Evolutionary conservation across 169 alveolate genomes (phyloP).

Genomic region (Cryptosporidium felis): DNA sequence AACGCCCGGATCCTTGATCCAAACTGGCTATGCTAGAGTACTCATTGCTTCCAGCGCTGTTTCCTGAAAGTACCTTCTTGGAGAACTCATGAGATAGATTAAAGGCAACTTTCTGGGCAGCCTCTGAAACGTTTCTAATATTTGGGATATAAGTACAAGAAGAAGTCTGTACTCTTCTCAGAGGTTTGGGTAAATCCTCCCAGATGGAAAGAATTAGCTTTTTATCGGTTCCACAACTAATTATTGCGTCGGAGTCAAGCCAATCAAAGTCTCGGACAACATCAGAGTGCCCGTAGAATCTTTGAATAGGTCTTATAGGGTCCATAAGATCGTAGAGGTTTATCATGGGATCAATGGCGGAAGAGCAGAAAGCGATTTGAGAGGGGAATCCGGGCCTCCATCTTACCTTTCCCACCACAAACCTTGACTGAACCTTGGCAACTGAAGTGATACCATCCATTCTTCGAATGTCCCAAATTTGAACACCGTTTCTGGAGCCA

Average conservation of each 20-base stretch:
- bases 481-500: constrained; percentile 54
- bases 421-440: constrained; percentile 17
- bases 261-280: constrained; percentile 68
- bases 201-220: constrained; percentile 33
- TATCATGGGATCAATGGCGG: constrained; percentile 55
- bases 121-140: background rate
- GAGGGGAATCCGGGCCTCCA: constrained; percentile 66
- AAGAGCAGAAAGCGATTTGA: constrained; percentile 54
- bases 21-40: too few species aligned
- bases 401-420: constrained; percentile 36
- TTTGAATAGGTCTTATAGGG: constrained; percentile 40
- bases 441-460: constrained; percentile 42
- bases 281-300: constrained; percentile 40
- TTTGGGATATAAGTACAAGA: constrained; percentile 1
- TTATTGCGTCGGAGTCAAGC: constrained; percentile 54
- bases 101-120: constrained; percentile 31
- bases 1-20: too few species aligned
- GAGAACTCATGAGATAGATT: constrained; percentile 22
- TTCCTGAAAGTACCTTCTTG: background rate
- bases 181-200: constrained; percentile 8
- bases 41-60: background rate
- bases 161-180: background rate
- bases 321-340: constrained; percentile 25
- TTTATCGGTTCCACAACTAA: constrained; percentile 50
- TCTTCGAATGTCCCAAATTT: constrained; percentile 57